These are phyloP conservation scores for Aspergillus aculeatinus DNA, from an alignment of 2,329 filamentous ascomycete genomes.

Conservation along the genomic window DNA sequence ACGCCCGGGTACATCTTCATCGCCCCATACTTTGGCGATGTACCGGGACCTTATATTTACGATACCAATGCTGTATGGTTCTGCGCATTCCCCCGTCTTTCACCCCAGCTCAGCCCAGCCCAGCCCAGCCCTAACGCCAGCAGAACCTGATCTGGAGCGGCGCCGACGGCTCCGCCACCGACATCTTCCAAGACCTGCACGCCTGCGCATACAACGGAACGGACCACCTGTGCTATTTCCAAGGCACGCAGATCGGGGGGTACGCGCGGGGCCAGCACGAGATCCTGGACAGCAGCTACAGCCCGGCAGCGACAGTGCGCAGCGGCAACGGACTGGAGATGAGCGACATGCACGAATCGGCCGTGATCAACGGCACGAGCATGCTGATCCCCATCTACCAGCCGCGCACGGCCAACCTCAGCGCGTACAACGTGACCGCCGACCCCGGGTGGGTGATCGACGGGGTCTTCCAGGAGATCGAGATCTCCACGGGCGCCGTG, in stretches of 20 bases:
- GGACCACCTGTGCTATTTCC: slow-evolving; percentile 42
- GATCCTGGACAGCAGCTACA: slow-evolving; percentile 42
- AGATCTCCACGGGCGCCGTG: slow-evolving; percentile 1
- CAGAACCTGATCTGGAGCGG: slow-evolving; percentile 42
- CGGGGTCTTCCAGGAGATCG: slow-evolving; percentile 14
- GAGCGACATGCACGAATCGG: slow-evolving; percentile 8
- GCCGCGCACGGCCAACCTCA: not conserved
- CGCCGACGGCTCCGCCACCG: slow-evolving; percentile 34
- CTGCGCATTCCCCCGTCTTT: not conserved
- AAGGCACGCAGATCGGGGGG: slow-evolving; percentile 41
- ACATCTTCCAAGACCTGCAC: slow-evolving; percentile 36
- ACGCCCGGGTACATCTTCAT: slow-evolving; percentile 42
- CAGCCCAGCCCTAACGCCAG: not conserved
- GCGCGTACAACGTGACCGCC: not conserved
- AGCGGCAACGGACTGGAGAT: not conserved
- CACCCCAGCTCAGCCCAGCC: not conserved
- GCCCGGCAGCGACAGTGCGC: slow-evolving; percentile 34
- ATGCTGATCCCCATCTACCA: slow-evolving; percentile 3
- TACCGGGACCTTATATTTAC: slow-evolving; percentile 44
- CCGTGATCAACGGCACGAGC: slow-evolving; percentile 1
- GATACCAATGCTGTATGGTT: slow-evolving; percentile 34
- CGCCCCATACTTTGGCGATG: slow-evolving; percentile 38
- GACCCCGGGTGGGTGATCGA: slow-evolving; percentile 4
- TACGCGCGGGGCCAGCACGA: slow-evolving; percentile 42
- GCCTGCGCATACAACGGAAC: slow-evolving; percentile 38